Conservation (phyloP, 2,329 filamentous ascomycete species). For the Coniochaeta sp. region DNA sequence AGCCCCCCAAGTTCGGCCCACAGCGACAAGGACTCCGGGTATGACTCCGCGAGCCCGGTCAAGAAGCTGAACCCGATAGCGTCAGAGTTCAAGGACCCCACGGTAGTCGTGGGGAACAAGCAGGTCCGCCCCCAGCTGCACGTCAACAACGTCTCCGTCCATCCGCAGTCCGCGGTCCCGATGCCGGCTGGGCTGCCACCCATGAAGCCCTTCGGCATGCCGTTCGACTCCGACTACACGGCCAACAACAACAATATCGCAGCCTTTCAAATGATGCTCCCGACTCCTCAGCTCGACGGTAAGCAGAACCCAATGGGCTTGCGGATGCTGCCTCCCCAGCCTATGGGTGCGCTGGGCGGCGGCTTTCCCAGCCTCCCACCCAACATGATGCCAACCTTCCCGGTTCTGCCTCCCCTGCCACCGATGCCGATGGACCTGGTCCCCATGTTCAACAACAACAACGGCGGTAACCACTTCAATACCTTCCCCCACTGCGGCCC, state of each 20-base stretch:
- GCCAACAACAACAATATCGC: no score
- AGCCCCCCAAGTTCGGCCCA: neutral
- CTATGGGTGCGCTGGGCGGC: neutral
- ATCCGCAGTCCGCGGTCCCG: neutral
- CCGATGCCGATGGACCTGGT: neutral
- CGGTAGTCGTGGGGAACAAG: neutral
- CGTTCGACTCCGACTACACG: neutral
- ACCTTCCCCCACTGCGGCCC: neutral
- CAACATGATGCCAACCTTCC: neutral
- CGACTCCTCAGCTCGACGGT: neutral
- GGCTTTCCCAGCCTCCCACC: neutral
- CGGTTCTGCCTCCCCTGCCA: neutral
- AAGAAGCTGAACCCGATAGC: slow-evolving; percentile 17
- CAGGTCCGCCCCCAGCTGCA: neutral
- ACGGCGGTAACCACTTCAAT: neutral
- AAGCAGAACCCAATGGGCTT: neutral
- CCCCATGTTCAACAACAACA: neutral
- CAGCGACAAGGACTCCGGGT: slow-evolving; percentile 1
- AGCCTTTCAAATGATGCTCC: neutral
- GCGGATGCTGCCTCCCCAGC: neutral
- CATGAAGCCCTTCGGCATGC: slow-evolving; percentile 1
- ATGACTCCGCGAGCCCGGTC: neutral
- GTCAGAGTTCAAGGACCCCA: slow-evolving; percentile 13
- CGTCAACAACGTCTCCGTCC: neutral
- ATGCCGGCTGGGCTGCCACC: neutral